A percentile compares a stretch with the other conserved stretches of the same genome.
Evolutionary conservation across 1,139 yeast genomes (phyloP).

Genomic region (Yueomyces sp.): DNA sequence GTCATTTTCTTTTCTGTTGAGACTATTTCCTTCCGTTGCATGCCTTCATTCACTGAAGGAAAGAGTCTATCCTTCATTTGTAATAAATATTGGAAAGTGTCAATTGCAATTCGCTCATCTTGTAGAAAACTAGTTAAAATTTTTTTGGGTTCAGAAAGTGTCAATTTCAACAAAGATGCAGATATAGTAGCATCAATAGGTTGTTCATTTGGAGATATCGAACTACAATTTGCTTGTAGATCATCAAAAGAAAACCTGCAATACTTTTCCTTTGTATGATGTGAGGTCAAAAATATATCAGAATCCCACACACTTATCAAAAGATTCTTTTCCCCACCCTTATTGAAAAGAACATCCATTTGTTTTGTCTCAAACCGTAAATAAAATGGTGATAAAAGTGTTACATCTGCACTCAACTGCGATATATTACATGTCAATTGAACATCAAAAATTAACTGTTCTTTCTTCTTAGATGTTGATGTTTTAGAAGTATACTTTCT

Average conservation of each 20-base stretch:
- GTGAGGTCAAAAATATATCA: conserved; percentile 15
- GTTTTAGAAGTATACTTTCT: neutral
- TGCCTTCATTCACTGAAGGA: neutral
- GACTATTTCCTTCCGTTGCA: neutral
- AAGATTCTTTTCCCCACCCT: conserved; percentile 7
- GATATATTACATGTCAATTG: conserved; percentile 10
- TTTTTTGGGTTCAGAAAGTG: conserved; percentile 19
- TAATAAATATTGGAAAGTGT: conserved; percentile 10
- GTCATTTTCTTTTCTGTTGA: neutral
- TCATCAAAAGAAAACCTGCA: conserved; percentile 15
- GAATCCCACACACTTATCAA: conserved; percentile 13
- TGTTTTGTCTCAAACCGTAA: conserved; percentile 14
- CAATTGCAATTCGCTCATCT: conserved; percentile 15
- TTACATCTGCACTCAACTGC: conserved; percentile 16
- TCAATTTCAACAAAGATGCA: conserved; percentile 15
- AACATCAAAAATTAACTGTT: conserved; percentile 1
- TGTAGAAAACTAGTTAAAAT: conserved; percentile 13
- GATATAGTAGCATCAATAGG: conserved; percentile 9
- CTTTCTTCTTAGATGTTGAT: neutral
- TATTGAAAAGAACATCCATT: conserved; percentile 11
- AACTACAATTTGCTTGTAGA: conserved; percentile 8
- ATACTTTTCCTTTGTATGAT: conserved; percentile 18
- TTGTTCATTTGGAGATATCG: conserved; percentile 3
- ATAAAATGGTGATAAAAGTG: conserved; percentile 15
- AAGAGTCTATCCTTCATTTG: conserved; percentile 4